phyloP scores from a whole-genome alignment of 2,329 filamentous ascomycete genomes.

The Trichoderma sp. region DNA sequence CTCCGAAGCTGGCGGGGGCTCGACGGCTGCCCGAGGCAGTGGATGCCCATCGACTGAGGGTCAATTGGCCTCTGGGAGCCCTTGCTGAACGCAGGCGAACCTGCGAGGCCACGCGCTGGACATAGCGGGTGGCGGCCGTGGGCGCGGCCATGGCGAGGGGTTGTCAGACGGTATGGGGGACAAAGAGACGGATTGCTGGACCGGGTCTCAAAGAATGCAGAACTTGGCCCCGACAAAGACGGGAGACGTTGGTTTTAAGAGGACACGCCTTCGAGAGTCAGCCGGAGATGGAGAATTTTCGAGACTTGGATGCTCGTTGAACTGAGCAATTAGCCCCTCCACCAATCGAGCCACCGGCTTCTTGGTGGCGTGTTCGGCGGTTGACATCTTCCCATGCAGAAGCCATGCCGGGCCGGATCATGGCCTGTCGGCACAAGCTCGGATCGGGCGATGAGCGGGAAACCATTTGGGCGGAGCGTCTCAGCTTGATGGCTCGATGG shows the following conservation, averaged over 20 bases:
- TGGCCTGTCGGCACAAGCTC: slow-evolving; percentile 21
- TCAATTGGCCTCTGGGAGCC: slow-evolving; percentile 36
- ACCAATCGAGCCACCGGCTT: slow-evolving; percentile 22
- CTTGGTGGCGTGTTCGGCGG: slow-evolving; percentile 24
- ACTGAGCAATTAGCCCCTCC: slow-evolving; percentile 20
- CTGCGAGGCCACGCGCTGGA: slow-evolving; percentile 39
- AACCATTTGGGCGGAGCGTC: background rate
- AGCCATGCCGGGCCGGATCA: slow-evolving; percentile 8
- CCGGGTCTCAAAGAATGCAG: too few species aligned
- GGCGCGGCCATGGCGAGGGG: slow-evolving; percentile 15
- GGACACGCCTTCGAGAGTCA: background rate
- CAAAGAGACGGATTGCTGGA: background rate
- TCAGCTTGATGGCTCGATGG: background rate
- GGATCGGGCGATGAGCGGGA: slow-evolving; percentile 1
- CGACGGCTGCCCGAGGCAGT: slow-evolving; percentile 34
- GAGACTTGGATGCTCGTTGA: background rate
- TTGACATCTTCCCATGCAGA: slow-evolving; percentile 21
- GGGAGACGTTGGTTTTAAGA: slow-evolving; percentile 16
- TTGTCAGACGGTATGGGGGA: background rate
- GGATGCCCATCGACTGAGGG: slow-evolving; percentile 34
- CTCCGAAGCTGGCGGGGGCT: slow-evolving; percentile 31
- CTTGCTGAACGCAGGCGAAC: slow-evolving; percentile 35
- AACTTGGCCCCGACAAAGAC: background rate
- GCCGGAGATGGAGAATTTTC: slow-evolving; percentile 3
- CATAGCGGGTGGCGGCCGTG: slow-evolving; percentile 40